Conservation (phyloP, 2,329 filamentous ascomycete species). For the Berkeleyomyces rouxiae region DNA sequence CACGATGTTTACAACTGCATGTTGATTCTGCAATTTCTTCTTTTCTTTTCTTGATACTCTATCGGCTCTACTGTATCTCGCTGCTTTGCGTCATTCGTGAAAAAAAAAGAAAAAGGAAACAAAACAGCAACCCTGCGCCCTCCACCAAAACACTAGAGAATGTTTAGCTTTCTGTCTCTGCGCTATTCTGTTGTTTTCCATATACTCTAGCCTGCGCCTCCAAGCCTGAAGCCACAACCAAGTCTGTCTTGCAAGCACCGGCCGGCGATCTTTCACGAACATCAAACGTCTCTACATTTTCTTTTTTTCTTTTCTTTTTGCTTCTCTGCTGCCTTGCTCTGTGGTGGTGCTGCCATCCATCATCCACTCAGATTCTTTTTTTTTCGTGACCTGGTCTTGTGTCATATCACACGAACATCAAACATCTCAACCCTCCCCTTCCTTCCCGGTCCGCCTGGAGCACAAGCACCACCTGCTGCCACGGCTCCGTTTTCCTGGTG, state of each 20-base stretch:
- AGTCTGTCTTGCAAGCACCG: background rate
- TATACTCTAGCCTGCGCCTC: background rate
- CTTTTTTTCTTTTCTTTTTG: slow-evolving; percentile 16
- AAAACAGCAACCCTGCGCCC: no score
- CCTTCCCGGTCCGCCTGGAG: background rate
- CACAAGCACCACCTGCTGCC: background rate
- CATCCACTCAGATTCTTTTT: background rate
- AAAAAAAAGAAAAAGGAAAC: no score
- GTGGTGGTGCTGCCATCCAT: background rate
- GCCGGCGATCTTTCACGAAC: background rate
- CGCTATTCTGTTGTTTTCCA: background rate
- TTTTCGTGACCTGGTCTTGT: background rate
- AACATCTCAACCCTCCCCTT: background rate
- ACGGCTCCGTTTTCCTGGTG: background rate
- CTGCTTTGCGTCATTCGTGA: no score
- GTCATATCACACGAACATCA: background rate
- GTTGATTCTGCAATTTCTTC: background rate
- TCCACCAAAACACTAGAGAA: background rate
- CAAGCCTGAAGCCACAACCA: background rate
- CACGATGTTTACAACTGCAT: background rate
- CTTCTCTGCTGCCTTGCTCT: background rate
- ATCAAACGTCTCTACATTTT: background rate
- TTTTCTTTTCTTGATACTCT: background rate
- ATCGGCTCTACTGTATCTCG: background rate
- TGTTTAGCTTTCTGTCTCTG: slow-evolving; percentile 1